phyloP scores from a whole-genome alignment of 768 basidiomycete species.

The Boletus barrowsii region DNA sequence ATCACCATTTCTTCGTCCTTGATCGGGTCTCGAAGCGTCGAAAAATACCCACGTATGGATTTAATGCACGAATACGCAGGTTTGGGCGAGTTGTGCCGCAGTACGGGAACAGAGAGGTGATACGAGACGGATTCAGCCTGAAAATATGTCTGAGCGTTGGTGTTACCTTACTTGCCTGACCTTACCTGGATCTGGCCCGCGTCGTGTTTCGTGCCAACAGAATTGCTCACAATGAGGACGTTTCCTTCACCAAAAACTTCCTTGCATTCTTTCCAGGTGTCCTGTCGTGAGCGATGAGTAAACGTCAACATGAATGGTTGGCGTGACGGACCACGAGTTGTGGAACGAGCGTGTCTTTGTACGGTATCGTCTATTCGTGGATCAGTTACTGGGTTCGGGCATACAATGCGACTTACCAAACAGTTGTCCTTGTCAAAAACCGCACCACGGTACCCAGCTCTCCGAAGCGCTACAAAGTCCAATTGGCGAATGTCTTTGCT shows the following conservation, averaged over 20 bases:
- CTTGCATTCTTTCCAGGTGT: constrained; percentile 73
- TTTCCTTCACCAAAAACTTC: constrained; percentile 72
- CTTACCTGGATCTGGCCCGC: constrained; percentile 76
- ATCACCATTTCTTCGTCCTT: constrained; percentile 66
- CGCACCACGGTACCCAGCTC: constrained; percentile 81
- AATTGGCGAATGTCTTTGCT: constrained; percentile 83
- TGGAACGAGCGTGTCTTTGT: constrained; percentile 72
- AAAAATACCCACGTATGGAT: constrained; percentile 74
- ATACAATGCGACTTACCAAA: constrained; percentile 50
- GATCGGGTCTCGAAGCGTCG: constrained; percentile 52
- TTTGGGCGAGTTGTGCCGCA: constrained; percentile 74
- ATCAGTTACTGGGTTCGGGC: not conserved
- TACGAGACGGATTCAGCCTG: constrained; percentile 86
- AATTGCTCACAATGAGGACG: constrained; percentile 91
- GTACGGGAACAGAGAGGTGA: constrained; percentile 76
- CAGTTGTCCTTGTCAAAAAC: constrained; percentile 99
- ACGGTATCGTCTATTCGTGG: constrained; percentile 66
- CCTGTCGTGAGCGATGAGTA: constrained; percentile 36
- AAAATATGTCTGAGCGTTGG: not conserved
- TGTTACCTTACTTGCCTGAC: not conserved
- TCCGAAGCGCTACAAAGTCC: constrained; percentile 68
- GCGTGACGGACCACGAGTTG: constrained; percentile 58
- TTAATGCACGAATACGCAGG: constrained; percentile 76
- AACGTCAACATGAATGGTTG: not conserved
- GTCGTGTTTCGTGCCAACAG: constrained; percentile 80